phyloP scores from a whole-genome alignment of 768 basidiomycete genomes.

The Myochromella boudieri region DNA sequence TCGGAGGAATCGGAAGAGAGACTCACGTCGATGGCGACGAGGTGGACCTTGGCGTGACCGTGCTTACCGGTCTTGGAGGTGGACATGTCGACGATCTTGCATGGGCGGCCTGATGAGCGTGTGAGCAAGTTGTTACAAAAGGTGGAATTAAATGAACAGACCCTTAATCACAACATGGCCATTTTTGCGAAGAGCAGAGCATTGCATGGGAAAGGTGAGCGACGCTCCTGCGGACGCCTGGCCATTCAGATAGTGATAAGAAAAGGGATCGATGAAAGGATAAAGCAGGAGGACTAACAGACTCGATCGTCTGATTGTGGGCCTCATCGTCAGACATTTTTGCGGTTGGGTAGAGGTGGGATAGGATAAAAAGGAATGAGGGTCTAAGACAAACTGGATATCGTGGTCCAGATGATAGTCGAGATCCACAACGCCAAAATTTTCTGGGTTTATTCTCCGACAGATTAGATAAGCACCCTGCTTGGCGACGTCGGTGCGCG shows the following conservation, averaged over 20 bases:
- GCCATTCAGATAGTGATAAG: constrained; percentile 16
- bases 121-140: constrained; percentile 2
- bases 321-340: constrained; percentile 88
- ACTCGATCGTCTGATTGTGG: constrained; percentile 87
- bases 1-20: constrained; percentile 1
- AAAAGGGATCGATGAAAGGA: constrained; percentile 17
- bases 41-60: constrained; percentile 99
- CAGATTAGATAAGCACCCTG: constrained; percentile 19
- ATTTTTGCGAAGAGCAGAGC: constrained; percentile 93
- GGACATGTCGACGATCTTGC: constrained; percentile 99
- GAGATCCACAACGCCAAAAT: constrained; percentile 21
- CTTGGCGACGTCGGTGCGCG: constrained; percentile 1
- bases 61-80: constrained; percentile 99
- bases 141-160: constrained; percentile 20
- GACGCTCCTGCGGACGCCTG: constrained; percentile 78
- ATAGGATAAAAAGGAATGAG: constrained; percentile 25
- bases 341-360: constrained; percentile 14
- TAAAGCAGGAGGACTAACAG: constrained; percentile 40
- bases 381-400: constrained; percentile 19
- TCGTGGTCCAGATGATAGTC: constrained; percentile 20
- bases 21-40: constrained; percentile 94
- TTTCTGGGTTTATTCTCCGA: constrained; percentile 23
- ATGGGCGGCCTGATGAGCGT: constrained; percentile 67
- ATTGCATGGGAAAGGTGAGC: constrained; percentile 84
- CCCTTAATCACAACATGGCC: constrained; percentile 97